phyloP scores from a whole-genome alignment of 2,329 filamentous ascomycete genomes.

The Penicillium sp. region DNA sequence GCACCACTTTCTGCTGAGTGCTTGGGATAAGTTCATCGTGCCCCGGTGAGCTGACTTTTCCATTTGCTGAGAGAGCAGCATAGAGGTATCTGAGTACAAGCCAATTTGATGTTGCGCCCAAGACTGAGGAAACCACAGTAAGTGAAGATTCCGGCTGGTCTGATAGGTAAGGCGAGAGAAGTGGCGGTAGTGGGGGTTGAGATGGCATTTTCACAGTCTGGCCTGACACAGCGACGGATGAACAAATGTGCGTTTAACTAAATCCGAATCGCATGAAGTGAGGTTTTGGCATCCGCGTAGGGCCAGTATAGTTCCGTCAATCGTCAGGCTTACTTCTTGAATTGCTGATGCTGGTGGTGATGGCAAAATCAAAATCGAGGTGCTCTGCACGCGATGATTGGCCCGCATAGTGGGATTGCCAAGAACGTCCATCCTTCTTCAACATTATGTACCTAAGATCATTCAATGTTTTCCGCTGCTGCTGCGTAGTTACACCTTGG shows the following conservation, averaged over 20 bases:
- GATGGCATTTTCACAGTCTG: constrained; percentile 29
- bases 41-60: constrained; percentile 16
- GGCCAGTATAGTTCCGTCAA: neutral
- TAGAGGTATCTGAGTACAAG: constrained; percentile 49
- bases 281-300: neutral
- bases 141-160: constrained; percentile 33
- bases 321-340: constrained; percentile 2
- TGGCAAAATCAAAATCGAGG: constrained; percentile 20
- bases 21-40: constrained; percentile 24
- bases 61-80: constrained; percentile 36
- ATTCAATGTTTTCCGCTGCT: too few species aligned
- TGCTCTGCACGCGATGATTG: neutral
- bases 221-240: neutral
- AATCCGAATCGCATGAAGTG: too few species aligned
- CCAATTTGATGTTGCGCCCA: constrained; percentile 52
- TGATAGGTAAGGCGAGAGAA: constrained; percentile 35
- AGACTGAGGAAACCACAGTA: constrained; percentile 40
- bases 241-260: neutral
- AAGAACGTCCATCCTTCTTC: too few species aligned
- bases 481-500: too few species aligned
- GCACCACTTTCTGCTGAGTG: constrained; percentile 52
- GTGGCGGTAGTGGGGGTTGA: constrained; percentile 36
- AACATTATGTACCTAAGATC: too few species aligned
- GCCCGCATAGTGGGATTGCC: neutral
- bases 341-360: constrained; percentile 11